Conservation (phyloP, 257 asterid species). For the Ligustrum vulgare region DNA sequence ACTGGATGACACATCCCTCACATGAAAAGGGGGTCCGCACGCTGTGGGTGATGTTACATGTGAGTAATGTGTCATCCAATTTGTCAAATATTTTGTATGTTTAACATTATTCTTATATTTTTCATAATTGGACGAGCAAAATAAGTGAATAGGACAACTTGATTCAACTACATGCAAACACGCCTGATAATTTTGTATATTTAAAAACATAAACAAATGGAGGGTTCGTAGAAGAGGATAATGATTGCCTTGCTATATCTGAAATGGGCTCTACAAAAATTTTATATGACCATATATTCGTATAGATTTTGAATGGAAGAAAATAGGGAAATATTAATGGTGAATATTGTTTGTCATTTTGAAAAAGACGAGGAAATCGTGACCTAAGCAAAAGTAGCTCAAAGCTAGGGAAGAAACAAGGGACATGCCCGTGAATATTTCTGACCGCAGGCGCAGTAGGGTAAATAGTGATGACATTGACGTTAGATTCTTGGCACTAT, state of each 20-base stretch:
- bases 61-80: too few species aligned
- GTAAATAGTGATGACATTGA: background rate
- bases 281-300: too few species aligned
- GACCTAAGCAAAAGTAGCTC: constrained; percentile 21
- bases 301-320: background rate
- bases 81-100: too few species aligned
- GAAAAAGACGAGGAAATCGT: constrained; percentile 32
- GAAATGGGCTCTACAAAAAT: too few species aligned
- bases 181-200: background rate
- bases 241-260: background rate
- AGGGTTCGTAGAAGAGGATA: background rate
- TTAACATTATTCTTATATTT: too few species aligned
- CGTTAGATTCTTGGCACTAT: constrained; percentile 23
- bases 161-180: background rate
- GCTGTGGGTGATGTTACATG: too few species aligned
- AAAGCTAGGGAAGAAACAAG: constrained; percentile 16
- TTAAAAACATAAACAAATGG: background rate
- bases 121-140: too few species aligned
- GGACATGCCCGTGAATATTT: constrained; percentile 37
- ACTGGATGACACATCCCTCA: too few species aligned
- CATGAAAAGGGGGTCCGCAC: too few species aligned
- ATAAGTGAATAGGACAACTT: too few species aligned
- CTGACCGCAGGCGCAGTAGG: constrained; percentile 26
- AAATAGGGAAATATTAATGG: background rate
- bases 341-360: background rate